Evolutionary conservation across 768 basidiomycete species (phyloP), one percentile per base, ranked within the genome.

Genomic region (Obba rivulosa): DNA sequence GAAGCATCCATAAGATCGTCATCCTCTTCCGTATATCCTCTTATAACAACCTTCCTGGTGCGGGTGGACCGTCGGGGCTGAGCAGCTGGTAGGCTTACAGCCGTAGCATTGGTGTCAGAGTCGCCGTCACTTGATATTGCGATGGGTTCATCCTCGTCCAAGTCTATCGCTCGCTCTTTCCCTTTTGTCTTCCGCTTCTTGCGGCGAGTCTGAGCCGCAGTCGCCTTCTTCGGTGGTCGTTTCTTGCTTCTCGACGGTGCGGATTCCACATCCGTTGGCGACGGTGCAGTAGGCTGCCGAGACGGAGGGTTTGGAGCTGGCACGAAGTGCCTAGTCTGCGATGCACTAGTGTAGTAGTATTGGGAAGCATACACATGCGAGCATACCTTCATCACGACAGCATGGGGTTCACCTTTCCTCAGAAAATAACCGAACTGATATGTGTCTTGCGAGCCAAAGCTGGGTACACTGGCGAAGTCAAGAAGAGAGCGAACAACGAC

Each of bases 381-480:
- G 25, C 47, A 0, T 67, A 87, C 92, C 75, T 95, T 95, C 56
- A 89, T 69, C 8, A 92, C 70, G 2, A 93, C 75, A 0, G 87
- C 81, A 64, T 94, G 89, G 9, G 86, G 77, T 44, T 92, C 90
- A 2, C 80, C 83, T 65, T 83, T 83, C 20, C 90, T 79, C 55
- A 94, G 72, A 68, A 93, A 95, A 63, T 91, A 95, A 41, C 87
- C 91, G 62, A 91, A 92, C 55, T 95, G 92, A 60, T 94, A 95
- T 0, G 77, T 78, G 51, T 87, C 92, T 94, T 62, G n/a, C n/a
- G n/a, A n/a, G n/a, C n/a, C n/a, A n/a, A n/a, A n/a, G n/a, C n/a
- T n/a, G n/a, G n/a, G n/a, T n/a, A n/a, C n/a, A n/a, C n/a, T n/a
- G n/a, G n/a, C n/a, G n/a, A n/a, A n/a, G n/a, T n/a, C n/a, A n/a